Conservation (phyloP, 2,329 filamentous ascomycete genomes). For the Sporothrix sp. region DNA sequence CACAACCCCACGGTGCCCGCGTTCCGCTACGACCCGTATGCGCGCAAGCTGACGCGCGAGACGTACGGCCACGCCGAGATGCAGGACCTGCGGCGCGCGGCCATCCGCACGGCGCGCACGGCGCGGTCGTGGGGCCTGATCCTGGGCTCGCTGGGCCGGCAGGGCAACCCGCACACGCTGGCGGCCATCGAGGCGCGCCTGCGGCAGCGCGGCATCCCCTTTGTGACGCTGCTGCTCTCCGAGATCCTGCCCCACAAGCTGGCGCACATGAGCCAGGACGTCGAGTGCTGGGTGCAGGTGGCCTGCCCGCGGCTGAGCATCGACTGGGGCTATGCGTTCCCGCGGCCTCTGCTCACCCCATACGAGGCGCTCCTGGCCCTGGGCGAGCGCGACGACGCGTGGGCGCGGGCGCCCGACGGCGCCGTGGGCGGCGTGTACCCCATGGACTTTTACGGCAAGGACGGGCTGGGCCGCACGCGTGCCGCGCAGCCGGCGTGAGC, state of each 20-base stretch:
- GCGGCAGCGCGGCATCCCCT: conserved; percentile 61
- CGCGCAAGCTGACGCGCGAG: conserved; percentile 80
- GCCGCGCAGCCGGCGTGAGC: conserved; percentile 20
- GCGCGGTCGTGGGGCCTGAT: conserved; percentile 83
- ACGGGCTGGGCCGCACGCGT: conserved; percentile 76
- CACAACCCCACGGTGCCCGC: conserved; percentile 87
- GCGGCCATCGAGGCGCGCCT: conserved; percentile 73
- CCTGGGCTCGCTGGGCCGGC: conserved; percentile 79
- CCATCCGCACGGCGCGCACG: conserved; percentile 63
- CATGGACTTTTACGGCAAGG: conserved; percentile 96
- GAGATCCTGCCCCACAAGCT: conserved; percentile 97
- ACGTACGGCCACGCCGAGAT: conserved; percentile 88
- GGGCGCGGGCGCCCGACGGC: conserved; percentile 30
- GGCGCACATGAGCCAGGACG: conserved; percentile 73
- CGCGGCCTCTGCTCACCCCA: conserved; percentile 76
- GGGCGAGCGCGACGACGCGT: conserved; percentile 60
- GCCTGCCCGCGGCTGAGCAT: conserved; percentile 95
- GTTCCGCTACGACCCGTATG: conserved; percentile 96
- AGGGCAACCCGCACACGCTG: conserved; percentile 93
- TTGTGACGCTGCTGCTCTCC: conserved; percentile 75
- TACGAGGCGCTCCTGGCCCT: conserved; percentile 93
- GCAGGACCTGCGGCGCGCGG: conserved; percentile 66
- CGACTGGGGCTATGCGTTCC: conserved; percentile 97
- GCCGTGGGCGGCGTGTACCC: conserved; percentile 74
- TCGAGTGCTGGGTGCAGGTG: conserved; percentile 97